These are phyloP conservation scores for Jaltomata sinuosa DNA, from an alignment of 257 asterid species.

Conservation along the genomic window DNA sequence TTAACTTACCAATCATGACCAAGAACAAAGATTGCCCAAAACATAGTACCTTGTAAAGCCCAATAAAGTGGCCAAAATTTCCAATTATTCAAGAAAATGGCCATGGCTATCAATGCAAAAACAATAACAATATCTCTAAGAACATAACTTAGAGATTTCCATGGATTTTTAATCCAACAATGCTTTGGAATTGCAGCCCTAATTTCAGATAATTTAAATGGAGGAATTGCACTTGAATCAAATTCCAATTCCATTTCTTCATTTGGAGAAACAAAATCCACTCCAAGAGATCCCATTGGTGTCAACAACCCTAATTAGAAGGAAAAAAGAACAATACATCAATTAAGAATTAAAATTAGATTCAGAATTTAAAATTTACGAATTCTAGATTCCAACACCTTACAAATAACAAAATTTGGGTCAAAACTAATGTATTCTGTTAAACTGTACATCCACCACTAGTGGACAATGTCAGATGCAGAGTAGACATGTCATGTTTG, in stretches of 20 bases:
- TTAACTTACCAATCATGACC: conserved; percentile 39
- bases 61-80: conserved; percentile 29
- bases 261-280: background rate
- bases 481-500: background rate
- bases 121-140: conserved; percentile 21
- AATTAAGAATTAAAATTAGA: background rate
- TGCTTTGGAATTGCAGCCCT: conserved; percentile 36
- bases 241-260: conserved; percentile 2
- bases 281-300: conserved; percentile 2
- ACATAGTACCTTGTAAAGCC: conserved; percentile 43
- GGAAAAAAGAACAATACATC: background rate
- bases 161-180: conserved; percentile 31
- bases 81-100: conserved; percentile 16
- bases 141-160: conserved; percentile 30
- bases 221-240: conserved; percentile 28
- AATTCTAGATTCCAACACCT: background rate
- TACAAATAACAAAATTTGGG: background rate
- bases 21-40: conserved; percentile 43
- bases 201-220: conserved; percentile 25
- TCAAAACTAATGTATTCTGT: background rate
- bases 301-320: background rate
- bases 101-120: conserved; percentile 10
- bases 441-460: background rate
- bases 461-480: background rate
- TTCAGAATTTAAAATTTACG: background rate